Evolutionary conservation across 805 yeast species (phyloP).

Genomic region (Ogataea trehaloabstinens): DNA sequence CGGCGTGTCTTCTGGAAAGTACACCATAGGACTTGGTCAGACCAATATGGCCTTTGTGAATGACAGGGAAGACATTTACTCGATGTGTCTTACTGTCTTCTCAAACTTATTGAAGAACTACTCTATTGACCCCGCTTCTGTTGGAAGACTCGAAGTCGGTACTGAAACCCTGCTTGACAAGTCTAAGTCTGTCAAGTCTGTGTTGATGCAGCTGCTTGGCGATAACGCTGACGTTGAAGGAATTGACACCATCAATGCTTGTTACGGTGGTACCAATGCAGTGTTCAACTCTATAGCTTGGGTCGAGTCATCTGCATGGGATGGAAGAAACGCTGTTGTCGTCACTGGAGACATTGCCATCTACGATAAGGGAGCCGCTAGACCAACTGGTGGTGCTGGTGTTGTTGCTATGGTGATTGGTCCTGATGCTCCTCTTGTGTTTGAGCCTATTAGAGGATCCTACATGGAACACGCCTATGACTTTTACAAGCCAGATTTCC

Average conservation of each 20-base stretch:
- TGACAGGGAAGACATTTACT: conserved; percentile 96
- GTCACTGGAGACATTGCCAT: conserved; percentile 98
- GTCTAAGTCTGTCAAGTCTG: conserved; percentile 94
- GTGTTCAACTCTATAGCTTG: conserved; percentile 91
- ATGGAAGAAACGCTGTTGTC: conserved; percentile 95
- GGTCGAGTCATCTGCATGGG: conserved; percentile 96
- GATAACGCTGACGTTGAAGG: conserved; percentile 93
- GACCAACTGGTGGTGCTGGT: conserved; percentile 99
- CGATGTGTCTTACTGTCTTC: conserved; percentile 87
- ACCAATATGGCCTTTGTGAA: conserved; percentile 97
- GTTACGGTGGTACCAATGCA: conserved; percentile 98
- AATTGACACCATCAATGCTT: conserved; percentile 92
- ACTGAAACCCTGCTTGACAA: conserved; percentile 96
- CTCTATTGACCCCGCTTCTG: conserved; percentile 71
- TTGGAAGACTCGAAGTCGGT: conserved; percentile 97
- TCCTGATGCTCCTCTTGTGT: conserved; percentile 95
- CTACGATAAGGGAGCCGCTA: conserved; percentile 94
- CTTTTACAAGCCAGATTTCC: conserved; percentile 96
- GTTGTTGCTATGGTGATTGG: conserved; percentile 92
- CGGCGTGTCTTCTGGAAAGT: conserved; percentile 89
- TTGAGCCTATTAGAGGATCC: conserved; percentile 86
- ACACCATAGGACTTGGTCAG: conserved; percentile 98
- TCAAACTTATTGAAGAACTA: conserved; percentile 75
- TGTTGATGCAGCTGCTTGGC: conserved; percentile 88
- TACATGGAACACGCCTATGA: conserved; percentile 97